Base-by-base conservation (phyloP, 2,329 filamentous ascomycete genomes). In the Clathrospora elynae region DNA sequence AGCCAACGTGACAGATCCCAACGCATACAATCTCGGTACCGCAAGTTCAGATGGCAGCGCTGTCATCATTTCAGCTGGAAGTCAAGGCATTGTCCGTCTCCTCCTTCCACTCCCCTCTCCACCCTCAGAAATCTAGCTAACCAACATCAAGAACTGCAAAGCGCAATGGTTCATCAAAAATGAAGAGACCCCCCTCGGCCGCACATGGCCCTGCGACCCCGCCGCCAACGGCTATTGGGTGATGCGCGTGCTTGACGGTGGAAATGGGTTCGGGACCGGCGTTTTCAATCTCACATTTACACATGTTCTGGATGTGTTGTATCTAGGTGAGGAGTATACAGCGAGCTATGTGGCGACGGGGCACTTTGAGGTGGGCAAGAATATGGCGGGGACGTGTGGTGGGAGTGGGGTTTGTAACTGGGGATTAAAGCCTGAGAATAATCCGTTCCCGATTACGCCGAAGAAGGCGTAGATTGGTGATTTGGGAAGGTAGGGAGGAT, bases 1-100 rank as follows among this genome's bases (percentile, higher is more conserved):
- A 12, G 57, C 59, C 22, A 54, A 51, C 35, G 41, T 65, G n/a
- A 62, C 53, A 6, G 61, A 66, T 17, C 59, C 62, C 3, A 65
- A 66, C 35, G 43, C 44, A 6, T 46, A 55, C 47, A 50, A 43
- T 35, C 42, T 62, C 12, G 49, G 48, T 10, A 34, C 35, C 10
- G 14, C 51, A 13, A 2, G 14, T 2, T 40, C 30, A 12, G 36
- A 51, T 31, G 32, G 32, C 19, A 35, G n/a, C 5, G 12, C 31
- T 2, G 51, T 59, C 5, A 51, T 40, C 10, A 35, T 57, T 3
- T 55, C 62, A 1, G 53, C 44, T 12, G 53, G 53, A 23, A 53
- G 44, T 14, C 30, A 52, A 17, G 60, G 54, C 17, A 10, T 51
- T 10, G 51, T 51, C 39, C 6, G 39, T 24, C 2, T 23, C 11